Percentiles rank a stretch among this genome's conserved stretches.
phyloP scores from a whole-genome alignment of 805 yeast genomes.

The Metschnikowia chrysomelidarum region DNA sequence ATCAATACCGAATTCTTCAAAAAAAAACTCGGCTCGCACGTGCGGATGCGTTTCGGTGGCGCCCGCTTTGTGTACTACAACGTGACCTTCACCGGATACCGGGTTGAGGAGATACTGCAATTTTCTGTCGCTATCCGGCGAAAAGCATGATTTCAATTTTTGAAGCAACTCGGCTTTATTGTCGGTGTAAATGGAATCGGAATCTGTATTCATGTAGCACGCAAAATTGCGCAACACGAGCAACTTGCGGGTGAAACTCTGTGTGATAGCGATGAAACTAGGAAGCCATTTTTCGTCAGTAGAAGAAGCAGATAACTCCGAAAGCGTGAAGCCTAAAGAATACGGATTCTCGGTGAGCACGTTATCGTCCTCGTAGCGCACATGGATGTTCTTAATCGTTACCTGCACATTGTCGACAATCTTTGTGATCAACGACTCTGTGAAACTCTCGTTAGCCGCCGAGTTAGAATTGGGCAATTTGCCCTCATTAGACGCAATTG shows the following conservation, averaged over 20 bases:
- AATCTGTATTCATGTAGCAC: conserved; percentile 79
- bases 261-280: conserved; percentile 72
- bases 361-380: conserved; percentile 82
- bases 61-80: conserved; percentile 77
- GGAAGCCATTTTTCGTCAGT: conserved; percentile 85
- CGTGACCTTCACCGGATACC: conserved; percentile 81
- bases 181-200: conserved; percentile 45
- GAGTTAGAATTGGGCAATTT: conserved; percentile 1
- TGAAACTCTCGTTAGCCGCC: conserved; percentile 64
- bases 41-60: conserved; percentile 69
- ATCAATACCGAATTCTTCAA: conserved; percentile 86
- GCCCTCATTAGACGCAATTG: conserved; percentile 27
- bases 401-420: conserved; percentile 91
- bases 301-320: conserved; percentile 88
- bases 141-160: conserved; percentile 47
- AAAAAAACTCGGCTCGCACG: conserved; percentile 68
- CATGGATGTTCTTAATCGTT: conserved; percentile 85
- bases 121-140: conserved; percentile 19
- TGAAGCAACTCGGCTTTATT: conserved; percentile 49
- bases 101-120: conserved; percentile 73
- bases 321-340: conserved; percentile 76
- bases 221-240: conserved; percentile 72
- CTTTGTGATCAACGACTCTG: conserved; percentile 83
- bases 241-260: conserved; percentile 68
- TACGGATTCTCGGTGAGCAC: conserved; percentile 73